Evolutionary conservation across 257 asterid genomes (phyloP), one percentile per base, ranked within the genome.

Genomic region (Penstemon barbatus): DNA sequence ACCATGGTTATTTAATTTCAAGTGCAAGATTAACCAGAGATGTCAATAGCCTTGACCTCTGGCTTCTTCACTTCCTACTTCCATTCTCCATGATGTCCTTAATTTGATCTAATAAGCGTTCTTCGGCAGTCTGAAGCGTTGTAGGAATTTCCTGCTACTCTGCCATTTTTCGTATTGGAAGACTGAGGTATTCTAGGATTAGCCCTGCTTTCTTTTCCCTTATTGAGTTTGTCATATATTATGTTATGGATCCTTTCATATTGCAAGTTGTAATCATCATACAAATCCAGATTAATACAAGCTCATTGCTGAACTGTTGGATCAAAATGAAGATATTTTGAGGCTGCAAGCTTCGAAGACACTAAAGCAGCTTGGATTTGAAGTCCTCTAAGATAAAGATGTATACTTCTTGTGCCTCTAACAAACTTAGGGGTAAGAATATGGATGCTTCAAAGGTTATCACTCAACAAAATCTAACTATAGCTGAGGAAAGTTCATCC

Each of bases 281-380:
- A 48, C 58, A 61, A 60, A 80, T 71, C 78, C 75, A 54, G 78
- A 86, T 57, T 91, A 91, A 73, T 71, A 79, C 69, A 74, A 77
- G 74, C 86, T 88, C 75, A 84, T 91, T 53, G 83, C 87, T 57
- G 81, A 72, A 73, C 86, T 81, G 85, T 89, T 91, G 46, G 86
- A 82, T 71, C 77, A 74, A 68, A 80, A 81, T 79, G 88, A 84
- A 74, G 75, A 58, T 62, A 78, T 88, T 69, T 79, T 88, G 65
- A 73, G 75, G 46, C 33, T 71, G 78, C 87, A 79, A 77, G 76
- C 87, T 78, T 77, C 84, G 63, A 78, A 73, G 75, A 60, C 70
- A 38, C 85, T 91, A 66, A 81, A 80, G 79, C 77, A 80, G 75
- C 87, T 83, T 41, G 91, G 90, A 45, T 75, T 80, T 64, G 78